Base-by-base conservation (phyloP, 2,329 filamentous ascomycete species). In the Raffaelea ambrosiae region DNA sequence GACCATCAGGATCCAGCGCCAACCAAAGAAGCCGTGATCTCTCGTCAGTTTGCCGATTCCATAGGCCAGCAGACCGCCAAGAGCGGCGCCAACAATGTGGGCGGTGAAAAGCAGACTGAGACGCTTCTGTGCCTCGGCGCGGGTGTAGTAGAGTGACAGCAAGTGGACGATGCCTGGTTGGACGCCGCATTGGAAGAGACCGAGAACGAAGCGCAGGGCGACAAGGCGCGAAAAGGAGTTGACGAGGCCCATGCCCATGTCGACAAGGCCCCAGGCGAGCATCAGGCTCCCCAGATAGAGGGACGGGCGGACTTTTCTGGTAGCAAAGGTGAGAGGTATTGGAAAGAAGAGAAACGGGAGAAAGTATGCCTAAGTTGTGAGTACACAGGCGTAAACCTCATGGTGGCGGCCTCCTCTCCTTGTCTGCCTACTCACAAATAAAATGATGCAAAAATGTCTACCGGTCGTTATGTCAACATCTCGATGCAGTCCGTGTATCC, bases 301-400 rank as follows among this genome's bases (percentile, higher is more conserved):
- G 3, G 48, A 50, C 5, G 44, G 48, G 10, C 48, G 39, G 43
- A 33, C 19, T 16, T 21, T 42, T 20, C 38, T 20, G 31, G 46
- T 31, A 13, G 65, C 41, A 39, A 81, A 72, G 53, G 77, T 83
- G 43, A 67, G 70, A 0, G 80, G 78, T 26, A 83, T 79, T 55
- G 80, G 73, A 54, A 79, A 77, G 20, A 81, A 42, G 48, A 83
- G 81, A 57, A 83, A 83, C 3, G 72, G 72, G 55, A 83, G 70
- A 57, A 81, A 84, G 62, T 82, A 83, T 45, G 76, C 58, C 3
- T 76, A 77, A 1, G 83, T 65, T 26, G 41, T 36, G 14, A 35
- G 22, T 21, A 31, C 8, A 7, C 29, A 16, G 2, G 16, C 1
- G 21, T 11, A n/a, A 35, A 8, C n/a, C n/a, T n/a, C n/a, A n/a